Evolutionary conservation across 768 basidiomycete genomes (phyloP).

Genomic region (Fomitopsis pulvina): DNA sequence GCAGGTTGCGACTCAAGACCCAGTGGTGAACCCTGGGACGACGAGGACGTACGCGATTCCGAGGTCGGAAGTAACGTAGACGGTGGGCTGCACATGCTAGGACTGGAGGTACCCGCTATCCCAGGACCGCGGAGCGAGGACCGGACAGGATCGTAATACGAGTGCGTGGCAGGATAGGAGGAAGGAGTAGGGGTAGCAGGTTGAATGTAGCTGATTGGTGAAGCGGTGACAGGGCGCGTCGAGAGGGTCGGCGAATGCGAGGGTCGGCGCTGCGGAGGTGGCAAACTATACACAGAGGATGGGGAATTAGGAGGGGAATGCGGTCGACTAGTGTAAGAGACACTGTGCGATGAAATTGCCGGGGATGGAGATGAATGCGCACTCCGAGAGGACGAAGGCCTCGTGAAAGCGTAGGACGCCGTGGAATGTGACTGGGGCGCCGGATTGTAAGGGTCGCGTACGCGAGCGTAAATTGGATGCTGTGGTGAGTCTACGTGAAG

Average conservation of each 20-base stretch:
- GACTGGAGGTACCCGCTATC: not conserved
- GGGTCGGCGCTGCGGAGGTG: conserved; percentile 3
- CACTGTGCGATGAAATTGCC: not conserved
- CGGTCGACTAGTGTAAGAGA: not conserved
- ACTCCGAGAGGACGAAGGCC: conserved; percentile 8
- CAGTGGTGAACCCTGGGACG: conserved; percentile 2
- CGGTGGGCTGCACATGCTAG: not conserved
- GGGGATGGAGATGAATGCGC: conserved; percentile 5
- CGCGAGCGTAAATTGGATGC: not conserved
- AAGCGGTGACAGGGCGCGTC: conserved; percentile 1
- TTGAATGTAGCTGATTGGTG: conserved; percentile 3
- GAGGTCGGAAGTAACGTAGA: not conserved
- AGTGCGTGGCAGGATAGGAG: not conserved
- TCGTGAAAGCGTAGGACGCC: not conserved
- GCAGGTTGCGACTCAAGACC: not conserved
- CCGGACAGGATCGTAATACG: not conserved
- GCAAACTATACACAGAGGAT: conserved; percentile 1
- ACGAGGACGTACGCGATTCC: conserved; percentile 3
- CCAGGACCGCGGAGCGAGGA: not conserved
- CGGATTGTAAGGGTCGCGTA: not conserved
- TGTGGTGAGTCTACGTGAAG: conserved; percentile 1
- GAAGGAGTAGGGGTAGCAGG: not conserved
- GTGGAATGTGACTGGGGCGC: not conserved
- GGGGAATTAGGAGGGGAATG: conserved; percentile 10
- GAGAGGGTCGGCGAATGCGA: conserved; percentile 6